Percentiles rank a stretch among this genome's conserved stretches.
Evolutionary conservation across 2,329 filamentous ascomycete species (phyloP).

Genomic region (Dactylellina parvicollis): DNA sequence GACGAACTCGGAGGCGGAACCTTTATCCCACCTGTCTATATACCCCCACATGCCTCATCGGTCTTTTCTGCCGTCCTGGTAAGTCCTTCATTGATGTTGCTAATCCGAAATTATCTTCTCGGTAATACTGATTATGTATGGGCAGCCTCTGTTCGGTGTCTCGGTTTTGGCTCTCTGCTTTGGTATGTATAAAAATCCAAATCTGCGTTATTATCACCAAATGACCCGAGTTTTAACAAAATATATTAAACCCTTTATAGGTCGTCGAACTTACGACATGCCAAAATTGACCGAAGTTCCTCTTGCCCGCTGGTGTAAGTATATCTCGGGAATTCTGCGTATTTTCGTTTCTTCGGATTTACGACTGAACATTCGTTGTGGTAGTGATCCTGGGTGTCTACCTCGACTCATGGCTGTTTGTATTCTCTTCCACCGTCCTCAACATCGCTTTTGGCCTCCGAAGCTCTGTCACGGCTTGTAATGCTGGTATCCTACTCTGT

Average conservation of each 20-base stretch:
- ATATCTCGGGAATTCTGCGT: no score
- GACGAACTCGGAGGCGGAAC: slow-evolving; percentile 7
- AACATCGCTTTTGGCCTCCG: slow-evolving; percentile 70
- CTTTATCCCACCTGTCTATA: slow-evolving; percentile 31
- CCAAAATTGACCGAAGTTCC: slow-evolving; percentile 41
- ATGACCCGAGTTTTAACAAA: not conserved
- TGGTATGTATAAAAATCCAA: slow-evolving; percentile 22
- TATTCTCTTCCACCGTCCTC: slow-evolving; percentile 68
- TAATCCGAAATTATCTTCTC: not conserved
- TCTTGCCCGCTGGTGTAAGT: slow-evolving; percentile 51
- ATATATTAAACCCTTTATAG: slow-evolving; percentile 3
- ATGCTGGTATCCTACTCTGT: slow-evolving; percentile 70
- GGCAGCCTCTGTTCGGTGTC: slow-evolving; percentile 47
- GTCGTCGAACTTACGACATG: slow-evolving; percentile 48
- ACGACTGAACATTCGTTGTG: not conserved
- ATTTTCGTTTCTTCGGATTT: not conserved
- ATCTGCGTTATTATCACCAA: not conserved
- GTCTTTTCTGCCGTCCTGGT: slow-evolving; percentile 52
- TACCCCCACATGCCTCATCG: slow-evolving; percentile 40
- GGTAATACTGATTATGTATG: not conserved
- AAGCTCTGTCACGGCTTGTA: slow-evolving; percentile 66
- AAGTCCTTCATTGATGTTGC: slow-evolving; percentile 2
- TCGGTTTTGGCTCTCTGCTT: slow-evolving; percentile 49
- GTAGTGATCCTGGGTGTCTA: slow-evolving; percentile 71
- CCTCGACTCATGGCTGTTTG: slow-evolving; percentile 70